Conservation (phyloP, 257 asterid genomes). For the Solanum paucissectum region DNA sequence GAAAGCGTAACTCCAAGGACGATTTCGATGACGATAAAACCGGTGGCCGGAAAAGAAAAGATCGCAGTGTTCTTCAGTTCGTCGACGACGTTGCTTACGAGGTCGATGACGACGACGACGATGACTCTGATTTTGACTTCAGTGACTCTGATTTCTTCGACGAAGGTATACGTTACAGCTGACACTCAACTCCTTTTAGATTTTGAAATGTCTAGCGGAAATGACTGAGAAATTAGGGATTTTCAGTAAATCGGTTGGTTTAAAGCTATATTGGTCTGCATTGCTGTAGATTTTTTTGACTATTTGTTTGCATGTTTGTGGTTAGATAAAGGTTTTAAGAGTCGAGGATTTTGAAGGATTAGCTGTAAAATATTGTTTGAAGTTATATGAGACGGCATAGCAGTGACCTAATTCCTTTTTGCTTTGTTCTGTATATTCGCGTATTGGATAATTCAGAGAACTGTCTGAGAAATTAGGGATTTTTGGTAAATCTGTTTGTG, state of each 20-base stretch:
- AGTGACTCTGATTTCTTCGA: conserved; percentile 16
- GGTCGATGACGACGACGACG: conserved; percentile 31
- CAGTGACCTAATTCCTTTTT: not conserved
- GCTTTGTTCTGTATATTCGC: not conserved
- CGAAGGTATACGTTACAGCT: not conserved
- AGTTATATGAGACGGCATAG: not conserved
- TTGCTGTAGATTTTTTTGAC: not conserved
- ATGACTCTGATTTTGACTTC: conserved; percentile 18
- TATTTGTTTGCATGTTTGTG: not conserved
- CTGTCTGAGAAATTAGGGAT: not conserved
- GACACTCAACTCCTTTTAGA: not conserved
- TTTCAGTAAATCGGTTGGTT: not conserved
- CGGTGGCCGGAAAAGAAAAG: conserved; percentile 42
- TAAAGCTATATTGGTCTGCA: not conserved
- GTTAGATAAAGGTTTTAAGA: not conserved
- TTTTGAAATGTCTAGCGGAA: not conserved
- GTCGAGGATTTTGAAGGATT: not conserved
- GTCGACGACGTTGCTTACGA: conserved; percentile 59
- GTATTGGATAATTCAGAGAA: not conserved
- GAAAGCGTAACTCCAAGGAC: conserved; percentile 26
- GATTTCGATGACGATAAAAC: conserved; percentile 44
- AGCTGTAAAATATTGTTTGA: not conserved
- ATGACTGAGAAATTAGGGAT: not conserved
- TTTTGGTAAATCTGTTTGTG: not conserved
- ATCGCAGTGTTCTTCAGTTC: conserved; percentile 47